phyloP scores from a whole-genome alignment of 805 yeast genomes.

The Ogataea nitratoaversa region DNA sequence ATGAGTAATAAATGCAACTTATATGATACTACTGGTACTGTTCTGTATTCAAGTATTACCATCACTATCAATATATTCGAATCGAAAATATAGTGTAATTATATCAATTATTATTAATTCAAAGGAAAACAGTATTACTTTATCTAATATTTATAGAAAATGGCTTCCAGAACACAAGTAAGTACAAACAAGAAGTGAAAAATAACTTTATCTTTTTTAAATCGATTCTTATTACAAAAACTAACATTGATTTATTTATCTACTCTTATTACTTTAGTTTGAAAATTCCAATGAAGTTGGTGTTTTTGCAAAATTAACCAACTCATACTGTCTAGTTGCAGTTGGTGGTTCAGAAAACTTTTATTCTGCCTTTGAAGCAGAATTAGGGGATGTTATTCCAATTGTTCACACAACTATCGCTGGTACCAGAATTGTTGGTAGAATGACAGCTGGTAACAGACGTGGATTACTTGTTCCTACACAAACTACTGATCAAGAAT shows the following conservation, averaged over 20 bases:
- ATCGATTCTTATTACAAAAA: no score
- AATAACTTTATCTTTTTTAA: not conserved
- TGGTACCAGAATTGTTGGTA: slow-evolving; percentile 95
- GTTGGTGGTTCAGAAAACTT: slow-evolving; percentile 87
- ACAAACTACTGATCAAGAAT: slow-evolving; percentile 96
- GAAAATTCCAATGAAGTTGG: slow-evolving; percentile 90
- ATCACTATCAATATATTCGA: no score
- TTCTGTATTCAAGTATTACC: no score
- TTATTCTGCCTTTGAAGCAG: slow-evolving; percentile 95
- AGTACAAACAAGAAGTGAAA: slow-evolving; percentile 6
- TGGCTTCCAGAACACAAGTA: slow-evolving; percentile 67
- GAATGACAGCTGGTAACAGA: slow-evolving; percentile 98
- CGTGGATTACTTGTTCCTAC: slow-evolving; percentile 96
- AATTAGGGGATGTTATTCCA: slow-evolving; percentile 93
- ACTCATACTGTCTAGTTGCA: slow-evolving; percentile 93
- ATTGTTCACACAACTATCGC: slow-evolving; percentile 97
- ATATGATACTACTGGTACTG: no score
- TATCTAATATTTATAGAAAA: slow-evolving; percentile 17
- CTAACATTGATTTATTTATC: not conserved
- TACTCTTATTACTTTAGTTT: slow-evolving; percentile 34
- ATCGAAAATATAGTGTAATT: no score
- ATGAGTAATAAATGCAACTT: no score
- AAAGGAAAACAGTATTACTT: no score
- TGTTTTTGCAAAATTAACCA: slow-evolving; percentile 91
- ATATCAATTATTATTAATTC: no score